phyloP scores from a whole-genome alignment of 164 flowering plant genomes.

The Piper betle region DNA sequence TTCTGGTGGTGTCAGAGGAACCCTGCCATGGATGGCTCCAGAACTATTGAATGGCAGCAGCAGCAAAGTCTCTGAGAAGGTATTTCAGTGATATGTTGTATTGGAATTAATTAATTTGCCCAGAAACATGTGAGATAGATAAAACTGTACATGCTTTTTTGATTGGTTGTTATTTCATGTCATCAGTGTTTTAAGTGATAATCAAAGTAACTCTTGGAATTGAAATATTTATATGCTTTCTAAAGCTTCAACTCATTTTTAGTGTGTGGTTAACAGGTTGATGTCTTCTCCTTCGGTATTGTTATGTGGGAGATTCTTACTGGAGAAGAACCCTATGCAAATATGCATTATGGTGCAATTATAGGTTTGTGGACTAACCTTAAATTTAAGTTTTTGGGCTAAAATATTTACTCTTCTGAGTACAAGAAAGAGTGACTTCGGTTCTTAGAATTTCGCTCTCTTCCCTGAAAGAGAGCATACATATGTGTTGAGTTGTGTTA shows the following conservation, averaged over 20 bases:
- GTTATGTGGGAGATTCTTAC: constrained; percentile 98
- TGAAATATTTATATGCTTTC: too few species aligned
- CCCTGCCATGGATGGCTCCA: constrained; percentile 98
- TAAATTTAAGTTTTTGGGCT: too few species aligned
- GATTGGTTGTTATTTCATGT: too few species aligned
- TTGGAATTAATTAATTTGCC: neutral
- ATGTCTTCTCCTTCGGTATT: constrained; percentile 96
- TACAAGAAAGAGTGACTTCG: too few species aligned
- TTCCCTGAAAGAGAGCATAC: too few species aligned
- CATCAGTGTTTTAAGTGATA: too few species aligned
- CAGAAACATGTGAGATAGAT: neutral
- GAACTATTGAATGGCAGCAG: constrained; percentile 94
- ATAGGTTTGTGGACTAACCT: constrained; percentile 35
- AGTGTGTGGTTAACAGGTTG: constrained; percentile 45
- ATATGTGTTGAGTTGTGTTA: too few species aligned
- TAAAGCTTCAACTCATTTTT: neutral
- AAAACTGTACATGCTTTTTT: neutral
- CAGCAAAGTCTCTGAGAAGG: constrained; percentile 97
- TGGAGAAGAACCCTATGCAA: constrained; percentile 95
- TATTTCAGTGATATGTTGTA: constrained; percentile 3
- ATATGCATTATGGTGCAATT: constrained; percentile 95
- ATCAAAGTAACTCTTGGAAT: too few species aligned
- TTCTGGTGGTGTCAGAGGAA: constrained; percentile 97
- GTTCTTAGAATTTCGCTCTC: too few species aligned
- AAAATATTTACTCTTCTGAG: too few species aligned